A percentile compares a stretch with the other conserved stretches of the same genome.
Conservation (phyloP, 495 filamentous ascomycete species). For the Podospora didyma region DNA sequence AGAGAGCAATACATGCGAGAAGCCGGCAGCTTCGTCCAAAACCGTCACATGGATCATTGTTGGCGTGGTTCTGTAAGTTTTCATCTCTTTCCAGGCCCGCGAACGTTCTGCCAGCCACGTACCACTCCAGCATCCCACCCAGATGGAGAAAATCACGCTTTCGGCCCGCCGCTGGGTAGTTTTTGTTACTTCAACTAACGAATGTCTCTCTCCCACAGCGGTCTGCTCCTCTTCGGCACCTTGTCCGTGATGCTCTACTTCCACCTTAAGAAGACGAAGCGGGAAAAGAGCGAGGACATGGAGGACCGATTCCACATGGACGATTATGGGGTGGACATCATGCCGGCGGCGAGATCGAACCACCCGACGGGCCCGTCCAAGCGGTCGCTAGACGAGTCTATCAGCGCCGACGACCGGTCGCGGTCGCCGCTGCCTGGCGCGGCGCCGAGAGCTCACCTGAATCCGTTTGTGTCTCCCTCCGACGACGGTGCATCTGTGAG, state of each 20-base stretch:
- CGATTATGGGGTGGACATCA: slow-evolving; percentile 22
- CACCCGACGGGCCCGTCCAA: neutral
- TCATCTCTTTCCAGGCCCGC: too few relatives aligned
- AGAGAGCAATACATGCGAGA: slow-evolving; percentile 24
- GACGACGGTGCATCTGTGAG: slow-evolving; percentile 3
- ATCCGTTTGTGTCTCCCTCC: slow-evolving; percentile 6
- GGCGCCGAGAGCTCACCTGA: slow-evolving; percentile 11
- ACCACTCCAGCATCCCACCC: neutral
- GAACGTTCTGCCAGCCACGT: neutral
- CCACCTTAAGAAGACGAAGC: slow-evolving; percentile 20
- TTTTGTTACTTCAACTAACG: neutral
- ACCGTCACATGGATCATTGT: slow-evolving; percentile 22
- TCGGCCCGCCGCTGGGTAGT: neutral
- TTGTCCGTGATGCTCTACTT: slow-evolving; percentile 16
- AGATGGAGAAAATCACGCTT: too few relatives aligned
- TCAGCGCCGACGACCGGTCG: slow-evolving; percentile 4
- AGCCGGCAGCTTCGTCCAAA: slow-evolving; percentile 18
- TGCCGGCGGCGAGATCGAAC: neutral
- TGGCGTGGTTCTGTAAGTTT: slow-evolving; percentile 22
- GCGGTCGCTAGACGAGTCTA: slow-evolving; percentile 3
- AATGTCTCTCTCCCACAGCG: slow-evolving; percentile 4
- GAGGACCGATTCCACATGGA: slow-evolving; percentile 21
- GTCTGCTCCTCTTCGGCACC: slow-evolving; percentile 12
- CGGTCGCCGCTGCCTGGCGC: slow-evolving; percentile 11
- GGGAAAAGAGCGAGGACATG: slow-evolving; percentile 21